phyloP scores from a whole-genome alignment of 2,329 filamentous ascomycete species.

The Colletotrichum godetiae region DNA sequence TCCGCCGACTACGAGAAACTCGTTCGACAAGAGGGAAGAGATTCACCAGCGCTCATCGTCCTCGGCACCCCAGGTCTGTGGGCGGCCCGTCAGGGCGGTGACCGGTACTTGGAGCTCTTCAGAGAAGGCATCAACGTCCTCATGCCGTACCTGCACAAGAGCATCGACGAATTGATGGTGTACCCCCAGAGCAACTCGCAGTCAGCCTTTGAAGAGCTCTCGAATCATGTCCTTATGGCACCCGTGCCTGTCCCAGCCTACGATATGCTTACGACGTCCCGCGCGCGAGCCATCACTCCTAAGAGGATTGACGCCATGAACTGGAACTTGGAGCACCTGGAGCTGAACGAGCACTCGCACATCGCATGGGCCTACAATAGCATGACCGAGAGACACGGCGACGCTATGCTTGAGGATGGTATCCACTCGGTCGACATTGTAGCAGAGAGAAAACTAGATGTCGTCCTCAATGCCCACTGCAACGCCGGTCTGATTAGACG shows the following conservation, averaged over 20 bases:
- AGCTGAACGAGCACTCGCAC: slow-evolving; percentile 52
- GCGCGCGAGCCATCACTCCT: slow-evolving; percentile 56
- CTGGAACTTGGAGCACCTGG: slow-evolving; percentile 56
- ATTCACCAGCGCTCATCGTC: slow-evolving; percentile 57
- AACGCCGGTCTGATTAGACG: slow-evolving; percentile 50
- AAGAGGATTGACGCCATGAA: slow-evolving; percentile 65
- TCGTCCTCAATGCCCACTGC: slow-evolving; percentile 66
- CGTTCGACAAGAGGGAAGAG: slow-evolving; percentile 21
- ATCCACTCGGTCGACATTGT: slow-evolving; percentile 57
- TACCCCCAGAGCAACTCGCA: slow-evolving; percentile 23
- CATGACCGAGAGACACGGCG: slow-evolving; percentile 60
- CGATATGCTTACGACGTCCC: slow-evolving; percentile 52
- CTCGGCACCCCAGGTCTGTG: slow-evolving; percentile 66
- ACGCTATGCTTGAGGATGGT: slow-evolving; percentile 56
- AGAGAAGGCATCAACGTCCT: slow-evolving; percentile 57
- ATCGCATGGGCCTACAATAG: slow-evolving; percentile 62
- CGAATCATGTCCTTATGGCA: slow-evolving; percentile 44
- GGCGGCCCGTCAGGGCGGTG: slow-evolving; percentile 63
- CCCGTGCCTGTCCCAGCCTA: slow-evolving; percentile 59
- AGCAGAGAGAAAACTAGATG: slow-evolving; percentile 55
- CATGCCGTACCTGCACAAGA: slow-evolving; percentile 47
- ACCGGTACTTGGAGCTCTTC: slow-evolving; percentile 57
- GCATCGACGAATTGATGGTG: slow-evolving; percentile 38
- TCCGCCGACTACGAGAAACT: slow-evolving; percentile 29
- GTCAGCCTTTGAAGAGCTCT: slow-evolving; percentile 25